These are phyloP conservation scores for Zopfia rhizophila DNA, from an alignment of 2,329 filamentous ascomycete species.

Conservation along the genomic window DNA sequence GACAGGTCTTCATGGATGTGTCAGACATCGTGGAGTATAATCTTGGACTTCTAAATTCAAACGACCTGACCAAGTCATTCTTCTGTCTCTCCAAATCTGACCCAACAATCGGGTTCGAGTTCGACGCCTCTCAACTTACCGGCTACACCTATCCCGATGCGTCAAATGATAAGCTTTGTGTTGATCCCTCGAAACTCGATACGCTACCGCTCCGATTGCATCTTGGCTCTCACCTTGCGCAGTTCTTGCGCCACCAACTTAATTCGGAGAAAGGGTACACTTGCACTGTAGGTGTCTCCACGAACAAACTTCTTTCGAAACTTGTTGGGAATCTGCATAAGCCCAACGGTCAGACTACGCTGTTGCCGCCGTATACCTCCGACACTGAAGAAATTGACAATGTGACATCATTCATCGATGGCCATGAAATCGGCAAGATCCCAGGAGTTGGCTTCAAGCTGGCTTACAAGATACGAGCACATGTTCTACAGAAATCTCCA, in stretches of 20 bases:
- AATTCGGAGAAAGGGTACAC: constrained; percentile 85
- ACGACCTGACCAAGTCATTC: constrained; percentile 75
- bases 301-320: constrained; percentile 87
- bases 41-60: constrained; percentile 72
- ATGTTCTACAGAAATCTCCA: constrained; percentile 62
- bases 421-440: constrained; percentile 79
- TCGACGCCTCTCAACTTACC: constrained; percentile 74
- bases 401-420: constrained; percentile 76
- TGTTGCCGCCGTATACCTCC: constrained; percentile 72
- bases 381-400: constrained; percentile 52
- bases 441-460: constrained; percentile 87
- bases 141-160: constrained; percentile 69
- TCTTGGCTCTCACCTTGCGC: constrained; percentile 83
- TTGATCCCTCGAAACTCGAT: constrained; percentile 35
- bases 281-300: constrained; percentile 86
- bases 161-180: constrained; percentile 27
- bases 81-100: constrained; percentile 80
- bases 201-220: constrained; percentile 69
- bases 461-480: constrained; percentile 72
- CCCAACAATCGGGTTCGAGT: constrained; percentile 82
- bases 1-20: constrained; percentile 77
- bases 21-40: constrained; percentile 91
- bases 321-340: constrained; percentile 86
- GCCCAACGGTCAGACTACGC: constrained; percentile 85
- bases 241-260: constrained; percentile 75